A percentile compares a stretch with the other conserved stretches of the same genome.
Conservation (phyloP, 306 rosid genomes). For the Citrullus mucosospermus region DNA sequence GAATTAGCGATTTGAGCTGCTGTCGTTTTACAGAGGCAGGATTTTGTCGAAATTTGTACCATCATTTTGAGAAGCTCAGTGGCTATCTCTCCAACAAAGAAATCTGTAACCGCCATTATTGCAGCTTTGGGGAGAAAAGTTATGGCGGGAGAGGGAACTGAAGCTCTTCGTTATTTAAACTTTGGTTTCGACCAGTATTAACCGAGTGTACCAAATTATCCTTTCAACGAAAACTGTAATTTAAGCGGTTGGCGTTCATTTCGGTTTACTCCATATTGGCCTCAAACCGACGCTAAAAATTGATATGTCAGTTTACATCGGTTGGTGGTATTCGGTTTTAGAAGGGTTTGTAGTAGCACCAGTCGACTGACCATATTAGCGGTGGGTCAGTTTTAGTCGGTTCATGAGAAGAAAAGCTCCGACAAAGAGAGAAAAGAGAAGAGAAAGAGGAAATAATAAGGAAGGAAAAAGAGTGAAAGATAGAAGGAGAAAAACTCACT, state of each 20-base stretch:
- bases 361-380: too few relatives aligned
- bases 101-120: conserved; percentile 50
- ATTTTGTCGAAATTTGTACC: conserved; percentile 27
- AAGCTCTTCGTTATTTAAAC: not conserved
- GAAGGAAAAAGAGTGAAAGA: too few relatives aligned
- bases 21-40: conserved; percentile 36
- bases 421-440: too few relatives aligned
- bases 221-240: not conserved
- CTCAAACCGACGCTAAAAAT: too few relatives aligned
- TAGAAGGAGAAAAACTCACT: too few relatives aligned
- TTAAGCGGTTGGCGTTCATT: not conserved
- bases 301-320: too few relatives aligned
- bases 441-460: too few relatives aligned
- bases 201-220: not conserved
- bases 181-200: not conserved
- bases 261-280: too few relatives aligned
- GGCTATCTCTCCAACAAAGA: conserved; percentile 74
- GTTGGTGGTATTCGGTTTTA: too few relatives aligned
- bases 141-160: not conserved
- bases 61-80: conserved; percentile 65
- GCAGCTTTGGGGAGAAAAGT: not conserved
- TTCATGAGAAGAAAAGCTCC: too few relatives aligned
- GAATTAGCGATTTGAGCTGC: conserved; percentile 35
- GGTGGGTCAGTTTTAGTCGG: too few relatives aligned
- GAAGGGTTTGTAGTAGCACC: too few relatives aligned